Evolutionary conservation across 2,329 filamentous ascomycete genomes (phyloP), one percentile per base, ranked within the genome.

Genomic region (Colletotrichum aenigma): DNA sequence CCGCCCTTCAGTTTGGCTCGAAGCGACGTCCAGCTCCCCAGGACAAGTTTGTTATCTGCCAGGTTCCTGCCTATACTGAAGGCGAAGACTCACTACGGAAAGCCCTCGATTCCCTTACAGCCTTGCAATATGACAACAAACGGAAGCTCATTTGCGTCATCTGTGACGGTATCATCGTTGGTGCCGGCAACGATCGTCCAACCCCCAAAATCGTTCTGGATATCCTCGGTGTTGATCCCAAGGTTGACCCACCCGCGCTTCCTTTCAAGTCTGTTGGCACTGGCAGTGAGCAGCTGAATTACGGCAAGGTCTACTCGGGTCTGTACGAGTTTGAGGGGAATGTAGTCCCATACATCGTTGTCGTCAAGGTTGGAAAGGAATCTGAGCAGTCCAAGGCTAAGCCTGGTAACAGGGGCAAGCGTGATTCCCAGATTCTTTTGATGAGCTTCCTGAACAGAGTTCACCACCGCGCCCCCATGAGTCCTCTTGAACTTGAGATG

Each of bases 381-480:
- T 98, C 96, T 7, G 97, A 99, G 85, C 95, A 98, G 84, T 88
- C 86, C 81, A 97, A 96, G 86, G 89, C 95, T 3, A 98, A 98
- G 88, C 97, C 97, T 68, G 97, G 97, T 80, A 99, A 99, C 87
- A 95, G 97, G 85, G 97, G 97, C 85, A 99, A 99, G 88, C 96
- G 97, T 89, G 97, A 99, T 85, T 98, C 96, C 38, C 97, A 99
- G 85, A 95, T 99, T 81, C 86, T 98, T 78, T 89, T 98, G 66
- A 96, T 99, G 93, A 96, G 94, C 86, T 99, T 99, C 91, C 91
- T 99, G 80, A 99, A 99, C 87, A 95, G 96, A 76, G 97, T 99
- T 61, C 97, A 99, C 83, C 95, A 98, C 85, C 94, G 96, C 77
- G 89, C 94, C 3, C 94, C 96, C 1, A 99, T 99, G 97, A 97